phyloP scores from a whole-genome alignment of 2,329 filamentous ascomycete species.

The Biscogniauxia mediterranea region DNA sequence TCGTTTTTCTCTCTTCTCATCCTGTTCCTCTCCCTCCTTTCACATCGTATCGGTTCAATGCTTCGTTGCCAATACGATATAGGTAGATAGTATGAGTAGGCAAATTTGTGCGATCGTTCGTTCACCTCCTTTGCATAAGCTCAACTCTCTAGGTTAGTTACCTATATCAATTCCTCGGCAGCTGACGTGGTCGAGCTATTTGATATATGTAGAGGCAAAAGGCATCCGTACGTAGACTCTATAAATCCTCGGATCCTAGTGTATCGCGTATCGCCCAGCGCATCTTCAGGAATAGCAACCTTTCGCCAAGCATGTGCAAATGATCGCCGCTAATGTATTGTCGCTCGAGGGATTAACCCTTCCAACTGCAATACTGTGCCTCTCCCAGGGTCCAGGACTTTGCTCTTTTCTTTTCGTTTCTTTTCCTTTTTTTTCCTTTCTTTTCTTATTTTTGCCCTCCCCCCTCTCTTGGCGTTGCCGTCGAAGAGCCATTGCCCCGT shows the following conservation, averaged over 20 bases:
- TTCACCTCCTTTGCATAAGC: background rate
- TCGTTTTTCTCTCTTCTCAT: too few relatives aligned
- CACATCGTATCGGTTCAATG: too few relatives aligned
- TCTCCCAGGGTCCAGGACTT: background rate
- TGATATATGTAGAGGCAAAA: too few relatives aligned
- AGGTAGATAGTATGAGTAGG: too few relatives aligned
- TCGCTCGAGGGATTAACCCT: constrained; percentile 12
- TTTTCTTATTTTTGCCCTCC: too few relatives aligned
- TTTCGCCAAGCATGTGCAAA: constrained; percentile 16
- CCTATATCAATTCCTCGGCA: too few relatives aligned
- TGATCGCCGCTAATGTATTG: constrained; percentile 22
- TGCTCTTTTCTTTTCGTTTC: too few relatives aligned
- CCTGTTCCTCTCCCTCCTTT: too few relatives aligned
- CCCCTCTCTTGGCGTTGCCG: background rate
- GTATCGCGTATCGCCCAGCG: background rate
- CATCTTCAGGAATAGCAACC: background rate
- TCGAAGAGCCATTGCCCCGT: background rate
- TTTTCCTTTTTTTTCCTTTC: too few relatives aligned
- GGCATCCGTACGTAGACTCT: too few relatives aligned
- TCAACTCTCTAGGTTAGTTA: background rate
- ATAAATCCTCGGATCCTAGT: background rate
- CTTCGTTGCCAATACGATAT: background rate
- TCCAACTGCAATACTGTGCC: constrained; percentile 14
- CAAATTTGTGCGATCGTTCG: background rate
- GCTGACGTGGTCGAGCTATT: too few relatives aligned